A percentile compares a stretch with the other conserved stretches of the same genome.
Evolutionary conservation across 805 yeast species (phyloP).

Genomic region (Metschnikowia cubensis): DNA sequence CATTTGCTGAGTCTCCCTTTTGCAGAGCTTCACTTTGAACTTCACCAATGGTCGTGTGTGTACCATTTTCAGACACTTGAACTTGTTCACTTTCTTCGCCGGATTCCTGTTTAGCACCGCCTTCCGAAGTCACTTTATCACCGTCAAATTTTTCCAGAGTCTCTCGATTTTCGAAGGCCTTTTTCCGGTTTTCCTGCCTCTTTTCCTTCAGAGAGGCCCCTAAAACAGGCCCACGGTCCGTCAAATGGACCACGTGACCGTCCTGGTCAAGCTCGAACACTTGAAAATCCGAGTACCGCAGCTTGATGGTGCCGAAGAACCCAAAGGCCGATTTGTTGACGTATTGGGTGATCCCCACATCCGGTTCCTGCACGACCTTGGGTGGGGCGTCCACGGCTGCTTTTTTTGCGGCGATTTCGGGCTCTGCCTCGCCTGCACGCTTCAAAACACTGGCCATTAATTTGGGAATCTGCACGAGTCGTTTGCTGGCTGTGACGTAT

Average conservation of each 20-base stretch:
- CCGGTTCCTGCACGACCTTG: constrained; percentile 55
- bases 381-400: not conserved
- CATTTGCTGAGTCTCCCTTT: too few relatives aligned
- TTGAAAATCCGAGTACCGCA: constrained; percentile 86
- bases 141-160: not conserved
- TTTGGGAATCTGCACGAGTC: not conserved
- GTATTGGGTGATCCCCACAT: constrained; percentile 84
- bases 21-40: too few relatives aligned
- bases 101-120: constrained; percentile 16
- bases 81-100: too few relatives aligned
- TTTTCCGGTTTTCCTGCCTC: constrained; percentile 38
- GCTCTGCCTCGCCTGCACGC: not conserved
- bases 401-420: not conserved
- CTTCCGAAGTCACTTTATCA: constrained; percentile 13
- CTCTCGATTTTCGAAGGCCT: not conserved
- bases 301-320: constrained; percentile 77
- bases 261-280: constrained; percentile 79
- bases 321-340: constrained; percentile 51
- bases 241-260: constrained; percentile 70
- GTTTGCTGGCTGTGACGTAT: not conserved
- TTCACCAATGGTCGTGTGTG: too few relatives aligned
- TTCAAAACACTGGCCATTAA: not conserved
- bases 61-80: too few relatives aligned
- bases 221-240: constrained; percentile 63
- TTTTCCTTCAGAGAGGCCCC: constrained; percentile 46